Evolutionary conservation across 2,329 filamentous ascomycete species (phyloP), one percentile per base, ranked within the genome.

Genomic region (Lizonia empirigonia): DNA sequence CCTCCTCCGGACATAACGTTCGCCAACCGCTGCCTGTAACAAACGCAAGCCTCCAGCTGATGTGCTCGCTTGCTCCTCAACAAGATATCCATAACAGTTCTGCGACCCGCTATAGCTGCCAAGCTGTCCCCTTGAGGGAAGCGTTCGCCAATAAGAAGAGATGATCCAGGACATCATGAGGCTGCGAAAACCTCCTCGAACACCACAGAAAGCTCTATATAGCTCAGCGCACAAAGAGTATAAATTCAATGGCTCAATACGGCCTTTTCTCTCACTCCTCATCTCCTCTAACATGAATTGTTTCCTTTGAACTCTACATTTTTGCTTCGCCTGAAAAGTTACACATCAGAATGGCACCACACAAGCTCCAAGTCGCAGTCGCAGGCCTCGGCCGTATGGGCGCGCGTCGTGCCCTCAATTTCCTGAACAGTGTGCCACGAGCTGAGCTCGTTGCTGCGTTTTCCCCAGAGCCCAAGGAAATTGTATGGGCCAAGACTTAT

Each of bases 361-460:
- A 48, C 34, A 62, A 56, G 49, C 58, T 68, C n/a, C 56, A 76
- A 56, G 68, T 81, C 55, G 79, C 72, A 44, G 76, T 77, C 41
- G 77, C 77, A 30, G 79, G 80, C 37, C 77, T 82, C 39, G 79
- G 80, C 24, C 77, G 80, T 57, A 82, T 82, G 77, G 80, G 79
- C 38, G 75, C 77, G 51, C 74, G 78, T n/a, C 79, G 82, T 67
- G 80, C 77, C 44, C 64, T 77, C 37, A 80, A 78, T 57, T 76
- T 80, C 50, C 68, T 80, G 39, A 65, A 78, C 48, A 70, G 71
- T 22, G 75, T 75, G 6, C 77, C 78, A 20, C 74, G 77, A 33
- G 78, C 79, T 33, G 66, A 79, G 40, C 74, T 83, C 23, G 76
- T 81, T 22, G 79, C 78, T 46, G 80, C 77, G 29, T 80, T 76